Conservation (phyloP, 805 yeast genomes). For the Kazachstania africana region DNA sequence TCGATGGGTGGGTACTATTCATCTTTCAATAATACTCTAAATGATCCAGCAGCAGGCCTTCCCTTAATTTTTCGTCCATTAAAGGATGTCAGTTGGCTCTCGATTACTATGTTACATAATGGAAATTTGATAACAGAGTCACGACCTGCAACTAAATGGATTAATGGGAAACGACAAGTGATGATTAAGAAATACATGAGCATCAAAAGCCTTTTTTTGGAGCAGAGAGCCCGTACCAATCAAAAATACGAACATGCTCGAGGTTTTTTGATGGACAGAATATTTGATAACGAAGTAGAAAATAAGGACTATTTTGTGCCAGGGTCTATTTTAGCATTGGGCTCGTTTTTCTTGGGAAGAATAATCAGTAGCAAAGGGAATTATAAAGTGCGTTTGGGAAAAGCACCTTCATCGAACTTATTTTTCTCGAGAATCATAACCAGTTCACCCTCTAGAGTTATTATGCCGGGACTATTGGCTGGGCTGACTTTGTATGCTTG, state of each 20-base stretch:
- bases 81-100: neutral
- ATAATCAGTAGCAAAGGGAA: slow-evolving; percentile 17
- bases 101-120: slow-evolving; percentile 5
- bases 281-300: slow-evolving; percentile 17
- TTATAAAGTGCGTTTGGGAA: too few species aligned
- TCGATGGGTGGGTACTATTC: too few species aligned
- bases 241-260: neutral
- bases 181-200: slow-evolving; percentile 4
- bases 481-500: slow-evolving; percentile 12
- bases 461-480: slow-evolving; percentile 13
- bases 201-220: too few species aligned
- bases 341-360: slow-evolving; percentile 20
- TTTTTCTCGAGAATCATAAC: slow-evolving; percentile 10
- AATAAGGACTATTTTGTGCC: slow-evolving; percentile 16
- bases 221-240: slow-evolving; percentile 1
- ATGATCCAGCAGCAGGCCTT: neutral
- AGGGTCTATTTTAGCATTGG: slow-evolving; percentile 15
- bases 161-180: slow-evolving; percentile 1
- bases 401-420: slow-evolving; percentile 8
- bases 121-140: slow-evolving; percentile 12
- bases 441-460: slow-evolving; percentile 16
- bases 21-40: too few species aligned
- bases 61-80: slow-evolving; percentile 2
- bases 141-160: slow-evolving; percentile 5
- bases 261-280: slow-evolving; percentile 8